phyloP scores from a whole-genome alignment of 768 basidiomycete species.

The Mycena galericulata region DNA sequence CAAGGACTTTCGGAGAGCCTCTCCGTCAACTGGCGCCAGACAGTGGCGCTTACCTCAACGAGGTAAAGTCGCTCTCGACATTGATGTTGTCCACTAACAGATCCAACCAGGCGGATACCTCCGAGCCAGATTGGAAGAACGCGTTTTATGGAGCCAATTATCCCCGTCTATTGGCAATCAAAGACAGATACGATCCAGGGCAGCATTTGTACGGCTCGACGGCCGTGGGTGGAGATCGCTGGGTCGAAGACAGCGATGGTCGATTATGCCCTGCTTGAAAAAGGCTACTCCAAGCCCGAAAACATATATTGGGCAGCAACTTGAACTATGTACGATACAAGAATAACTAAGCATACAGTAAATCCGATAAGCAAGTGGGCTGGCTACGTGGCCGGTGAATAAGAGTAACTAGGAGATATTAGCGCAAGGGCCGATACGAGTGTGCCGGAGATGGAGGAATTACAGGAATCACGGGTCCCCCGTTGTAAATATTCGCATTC shows the following conservation, averaged over 20 bases:
- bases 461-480: not conserved
- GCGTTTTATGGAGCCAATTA: conserved; percentile 35
- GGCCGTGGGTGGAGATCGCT: conserved; percentile 28
- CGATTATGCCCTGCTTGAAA: conserved; percentile 2
- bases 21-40: conserved; percentile 28
- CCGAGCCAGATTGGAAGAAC: conserved; percentile 34
- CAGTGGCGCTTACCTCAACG: conserved; percentile 36
- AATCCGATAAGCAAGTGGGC: not conserved
- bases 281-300: not conserved
- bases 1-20: conserved; percentile 20
- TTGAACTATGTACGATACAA: conserved; percentile 14
- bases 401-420: not conserved
- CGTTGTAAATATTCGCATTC: not conserved
- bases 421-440: conserved; percentile 25
- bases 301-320: too few species aligned
- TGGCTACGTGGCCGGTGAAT: not conserved
- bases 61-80: conserved; percentile 13
- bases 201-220: conserved; percentile 36
- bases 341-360: conserved; percentile 20
- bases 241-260: not conserved
- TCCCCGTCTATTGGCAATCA: conserved; percentile 24
- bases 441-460: conserved; percentile 27
- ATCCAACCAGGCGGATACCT: conserved; percentile 29
- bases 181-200: conserved; percentile 31
- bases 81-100: not conserved